Evolutionary conservation across 805 yeast genomes (phyloP).

Genomic region (Pichia nakasei): DNA sequence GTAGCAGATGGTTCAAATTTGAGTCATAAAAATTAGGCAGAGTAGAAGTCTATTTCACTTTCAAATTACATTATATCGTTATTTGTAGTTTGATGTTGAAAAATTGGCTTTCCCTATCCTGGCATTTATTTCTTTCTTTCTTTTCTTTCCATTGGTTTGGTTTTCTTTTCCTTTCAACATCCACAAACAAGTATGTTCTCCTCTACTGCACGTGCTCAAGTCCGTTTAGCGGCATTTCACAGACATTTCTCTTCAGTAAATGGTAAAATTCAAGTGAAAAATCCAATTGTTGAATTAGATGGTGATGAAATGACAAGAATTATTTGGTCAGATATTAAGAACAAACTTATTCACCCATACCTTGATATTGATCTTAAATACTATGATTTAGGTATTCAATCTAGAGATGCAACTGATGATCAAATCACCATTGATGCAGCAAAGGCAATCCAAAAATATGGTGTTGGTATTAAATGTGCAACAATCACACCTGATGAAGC

Average conservation of each 20-base stretch:
- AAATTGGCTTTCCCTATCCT: no score
- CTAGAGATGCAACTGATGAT: conserved; percentile 65
- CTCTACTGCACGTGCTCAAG: conserved; percentile 5
- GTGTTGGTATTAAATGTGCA: conserved; percentile 80
- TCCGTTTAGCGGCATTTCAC: conserved; percentile 6
- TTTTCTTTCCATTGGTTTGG: no score
- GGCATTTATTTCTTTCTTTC: not conserved
- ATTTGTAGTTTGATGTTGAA: no score
- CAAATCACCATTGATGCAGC: conserved; percentile 74
- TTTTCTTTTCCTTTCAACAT: not conserved
- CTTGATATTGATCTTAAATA: conserved; percentile 67
- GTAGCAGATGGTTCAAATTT: no score
- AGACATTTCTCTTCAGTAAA: conserved; percentile 23
- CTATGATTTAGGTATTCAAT: conserved; percentile 61
- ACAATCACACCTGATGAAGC: conserved; percentile 81
- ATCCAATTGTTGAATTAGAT: conserved; percentile 70
- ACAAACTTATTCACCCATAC: conserved; percentile 57
- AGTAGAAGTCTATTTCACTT: no score
- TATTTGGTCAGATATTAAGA: conserved; percentile 70
- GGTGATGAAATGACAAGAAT: conserved; percentile 87
- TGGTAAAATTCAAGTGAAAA: conserved; percentile 59
- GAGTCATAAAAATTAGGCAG: no score
- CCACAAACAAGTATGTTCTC: conserved; percentile 3
- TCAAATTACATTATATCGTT: no score
- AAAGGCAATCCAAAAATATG: conserved; percentile 61